Percentiles rank a stretch among this genome's conserved stretches.
Evolutionary conservation across 768 basidiomycete species (phyloP).

Genomic region (Macrolepiota albuminosa): DNA sequence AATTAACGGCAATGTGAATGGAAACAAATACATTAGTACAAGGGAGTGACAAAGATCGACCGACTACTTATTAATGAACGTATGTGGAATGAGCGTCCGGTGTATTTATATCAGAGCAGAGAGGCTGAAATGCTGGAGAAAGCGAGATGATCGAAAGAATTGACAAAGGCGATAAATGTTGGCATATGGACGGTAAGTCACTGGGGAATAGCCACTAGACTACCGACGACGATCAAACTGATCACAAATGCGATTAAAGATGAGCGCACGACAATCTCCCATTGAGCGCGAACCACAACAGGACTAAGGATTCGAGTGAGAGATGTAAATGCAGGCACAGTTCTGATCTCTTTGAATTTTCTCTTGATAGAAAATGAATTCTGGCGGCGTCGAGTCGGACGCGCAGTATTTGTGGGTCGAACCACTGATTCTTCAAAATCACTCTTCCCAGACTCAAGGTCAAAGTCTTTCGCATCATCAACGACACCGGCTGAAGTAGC

Average conservation of each 20-base stretch:
- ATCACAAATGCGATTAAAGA: constrained; percentile 41
- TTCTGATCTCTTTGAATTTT: constrained; percentile 40
- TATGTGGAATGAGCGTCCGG: constrained; percentile 5
- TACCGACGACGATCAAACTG: constrained; percentile 35
- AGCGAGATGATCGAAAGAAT: no score
- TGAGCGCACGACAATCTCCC: constrained; percentile 76
- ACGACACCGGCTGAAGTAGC: background rate
- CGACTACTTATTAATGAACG: constrained; percentile 6
- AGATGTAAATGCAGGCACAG: constrained; percentile 71
- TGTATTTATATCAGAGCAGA: background rate
- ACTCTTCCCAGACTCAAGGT: background rate
- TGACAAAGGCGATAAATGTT: background rate
- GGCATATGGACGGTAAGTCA: background rate
- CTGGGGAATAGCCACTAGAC: constrained; percentile 28
- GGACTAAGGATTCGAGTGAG: constrained; percentile 67
- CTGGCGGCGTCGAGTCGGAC: constrained; percentile 10
- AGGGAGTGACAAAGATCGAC: background rate
- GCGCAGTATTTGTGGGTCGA: constrained; percentile 3
- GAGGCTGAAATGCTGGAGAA: background rate
- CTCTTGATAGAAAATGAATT: constrained; percentile 12
- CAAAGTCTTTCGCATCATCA: background rate
- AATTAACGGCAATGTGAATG: background rate
- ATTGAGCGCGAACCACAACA: constrained; percentile 72
- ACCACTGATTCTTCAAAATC: constrained; percentile 9
- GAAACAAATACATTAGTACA: background rate